Base-by-base conservation (phyloP, 2,329 filamentous ascomycete species). In the Penicillium digitatum region DNA sequence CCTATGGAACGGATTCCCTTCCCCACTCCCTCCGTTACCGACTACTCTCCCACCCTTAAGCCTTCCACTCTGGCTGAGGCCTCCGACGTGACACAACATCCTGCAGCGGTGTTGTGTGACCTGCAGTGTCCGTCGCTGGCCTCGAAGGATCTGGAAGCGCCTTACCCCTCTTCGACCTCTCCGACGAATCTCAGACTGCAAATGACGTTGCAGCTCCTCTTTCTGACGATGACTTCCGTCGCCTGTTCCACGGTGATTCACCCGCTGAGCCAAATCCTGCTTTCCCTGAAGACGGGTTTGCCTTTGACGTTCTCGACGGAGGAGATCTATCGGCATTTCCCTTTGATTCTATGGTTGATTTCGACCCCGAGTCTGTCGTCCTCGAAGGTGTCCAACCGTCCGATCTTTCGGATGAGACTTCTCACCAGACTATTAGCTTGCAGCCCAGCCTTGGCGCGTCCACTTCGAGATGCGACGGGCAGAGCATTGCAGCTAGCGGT, bases 101-200 rank as follows among this genome's bases (percentile, higher is more conserved):
- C 94, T 97, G 94, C 94, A 83, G 94, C 84, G 92, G 87, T 96
- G 93, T 96, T 97, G 94, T 97, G 88, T 78, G 94, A 96, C 94
- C 94, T 95, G 94, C 94, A 88, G 94, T 99, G 94, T 97, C 94
- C 85, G 87, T 93, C 89, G 88, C 84, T 79, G 81, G 82, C 66
- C 65, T 76, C 73, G 75, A 74, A 68, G 70, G 67, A 69, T 68
- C 82, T 77, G 79, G 77, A 74, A 75, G 78, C 56, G 65, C 69
- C 48, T 69, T 76, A 59, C 68, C 73, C 31, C 69, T 74, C 65
- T 75, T 74, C 62, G 69, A 75, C 67, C 67, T 72, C 64, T 66
- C 62, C 57, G 56, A 73, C 69, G 69, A 73, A 67, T 55, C 70
- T 76, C 70, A 79, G 81, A 65, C 81, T 82, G 70, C 79, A 84